Evolutionary conservation across 306 rosid species (phyloP), one percentile per base, ranked within the genome.

Genomic region (Cucurbita argyrosperma): DNA sequence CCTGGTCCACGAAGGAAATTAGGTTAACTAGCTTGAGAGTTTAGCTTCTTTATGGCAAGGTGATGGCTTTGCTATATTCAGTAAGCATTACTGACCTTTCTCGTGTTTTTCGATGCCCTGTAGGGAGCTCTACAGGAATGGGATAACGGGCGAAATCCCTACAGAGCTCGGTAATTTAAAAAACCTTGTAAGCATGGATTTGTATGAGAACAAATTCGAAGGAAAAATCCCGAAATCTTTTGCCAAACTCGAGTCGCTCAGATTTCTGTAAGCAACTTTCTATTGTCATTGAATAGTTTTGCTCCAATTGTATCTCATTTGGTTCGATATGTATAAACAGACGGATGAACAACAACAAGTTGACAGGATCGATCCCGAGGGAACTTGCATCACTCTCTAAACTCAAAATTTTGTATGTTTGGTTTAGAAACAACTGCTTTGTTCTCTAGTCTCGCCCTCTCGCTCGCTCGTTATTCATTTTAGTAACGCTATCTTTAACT

Each of bases 71-170:
- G 23, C 7, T 63, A 9, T 39, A n/a, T 40, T 40, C 11, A 40
- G 26, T 30, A 38, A 2, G 16, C 70, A 18, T 45, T 12, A 18
- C 37, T 66, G n/a, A 66, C 54, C 45, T 66, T 5, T 6, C 18
- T 38, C 58, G 35, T 51, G 23, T 35, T 38, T 71, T 72, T 40
- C 63, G 21, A 71, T 71, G 30, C 54, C 14, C n/a, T 74, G 74
- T 88, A 94, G 97, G 90, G 99, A 91, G 82, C 96, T 94, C 76
- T 94, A 94, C 56, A 80, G 76, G 83, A 94, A 91, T 82, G 88
- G 86, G 30, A 66, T 94, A 18, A 81, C 74, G 38, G 99, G 99
- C 46, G 77, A 85, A 75, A 82, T 94, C 81, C 99, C 99, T 63
- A 10, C 75, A 72, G 97, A 87, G 77, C 78, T 94, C 71, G 92